Evolutionary conservation across 345 rosid genomes (phyloP).

Genomic region (Salix caprea): DNA sequence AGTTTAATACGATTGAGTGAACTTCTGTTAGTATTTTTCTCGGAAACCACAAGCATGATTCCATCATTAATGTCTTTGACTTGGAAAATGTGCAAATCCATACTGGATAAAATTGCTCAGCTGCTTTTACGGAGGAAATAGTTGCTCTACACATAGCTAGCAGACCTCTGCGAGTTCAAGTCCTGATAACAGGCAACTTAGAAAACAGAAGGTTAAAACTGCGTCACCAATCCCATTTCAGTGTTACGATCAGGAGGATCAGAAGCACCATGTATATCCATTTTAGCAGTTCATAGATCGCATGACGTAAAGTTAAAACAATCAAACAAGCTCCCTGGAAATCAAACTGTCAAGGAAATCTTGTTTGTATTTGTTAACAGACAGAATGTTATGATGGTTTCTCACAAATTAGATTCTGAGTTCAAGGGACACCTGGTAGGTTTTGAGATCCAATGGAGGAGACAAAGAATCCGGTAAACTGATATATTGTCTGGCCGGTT

Average conservation of each 20-base stretch:
- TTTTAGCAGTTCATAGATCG: neutral
- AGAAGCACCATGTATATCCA: neutral
- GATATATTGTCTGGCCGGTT: slow-evolving; percentile 20
- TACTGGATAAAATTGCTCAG: neutral
- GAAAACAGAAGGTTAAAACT: neutral
- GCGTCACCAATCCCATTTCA: neutral
- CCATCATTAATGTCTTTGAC: neutral
- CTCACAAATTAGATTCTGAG: neutral
- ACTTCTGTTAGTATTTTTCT: neutral
- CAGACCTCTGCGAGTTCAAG: neutral
- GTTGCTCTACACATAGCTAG: neutral
- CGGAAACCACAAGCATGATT: neutral
- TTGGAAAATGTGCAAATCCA: neutral
- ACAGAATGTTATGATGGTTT: neutral
- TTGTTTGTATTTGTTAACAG: neutral
- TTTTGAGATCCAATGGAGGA: neutral
- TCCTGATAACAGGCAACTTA: neutral
- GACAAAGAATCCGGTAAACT: slow-evolving; percentile 19
- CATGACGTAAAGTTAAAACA: neutral
- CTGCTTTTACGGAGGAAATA: neutral
- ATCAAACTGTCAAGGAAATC: slow-evolving; percentile 1
- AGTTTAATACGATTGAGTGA: no score
- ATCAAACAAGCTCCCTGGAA: neutral
- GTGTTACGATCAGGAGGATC: neutral
- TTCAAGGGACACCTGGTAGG: neutral